Conservation (phyloP, 2,329 filamentous ascomycete species). For the Aspergillus vadensis region DNA sequence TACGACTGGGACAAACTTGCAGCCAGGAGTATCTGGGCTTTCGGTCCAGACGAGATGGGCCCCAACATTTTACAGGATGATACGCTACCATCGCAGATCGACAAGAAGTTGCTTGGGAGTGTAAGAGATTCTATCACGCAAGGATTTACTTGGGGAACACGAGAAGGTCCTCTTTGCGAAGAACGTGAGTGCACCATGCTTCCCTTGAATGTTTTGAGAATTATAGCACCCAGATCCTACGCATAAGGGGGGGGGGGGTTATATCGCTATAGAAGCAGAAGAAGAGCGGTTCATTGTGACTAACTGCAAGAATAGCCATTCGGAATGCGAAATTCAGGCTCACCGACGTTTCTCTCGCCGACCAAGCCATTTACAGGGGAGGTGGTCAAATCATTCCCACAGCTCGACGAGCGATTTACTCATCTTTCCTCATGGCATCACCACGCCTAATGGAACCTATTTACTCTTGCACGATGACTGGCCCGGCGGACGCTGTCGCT, state of each 20-base stretch:
- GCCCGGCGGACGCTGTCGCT: constrained; percentile 83
- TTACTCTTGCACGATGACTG: constrained; percentile 89
- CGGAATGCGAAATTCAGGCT: constrained; percentile 98
- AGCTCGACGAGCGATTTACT: constrained; percentile 87
- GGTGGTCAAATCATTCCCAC: constrained; percentile 98
- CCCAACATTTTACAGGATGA: constrained; percentile 97
- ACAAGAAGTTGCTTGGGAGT: constrained; percentile 83
- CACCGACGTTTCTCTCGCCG: constrained; percentile 82
- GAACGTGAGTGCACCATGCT: constrained; percentile 68
- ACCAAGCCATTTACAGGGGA: constrained; percentile 90
- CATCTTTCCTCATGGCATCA: constrained; percentile 94
- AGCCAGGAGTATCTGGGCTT: constrained; percentile 95
- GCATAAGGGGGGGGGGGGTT: background rate
- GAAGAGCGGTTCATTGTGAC: background rate
- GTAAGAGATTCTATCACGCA: constrained; percentile 93
- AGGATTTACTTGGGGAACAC: constrained; percentile 93
- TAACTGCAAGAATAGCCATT: constrained; percentile 63
- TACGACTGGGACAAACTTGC: constrained; percentile 97
- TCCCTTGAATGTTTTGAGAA: background rate
- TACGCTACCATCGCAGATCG: constrained; percentile 89
- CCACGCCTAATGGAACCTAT: constrained; percentile 96
- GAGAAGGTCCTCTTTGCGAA: constrained; percentile 95
- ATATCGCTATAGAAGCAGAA: background rate
- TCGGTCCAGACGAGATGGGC: constrained; percentile 91
- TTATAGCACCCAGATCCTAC: background rate